These are phyloP conservation scores for Panaeolus papilionaceus DNA, from an alignment of 768 basidiomycete genomes.

Conservation along the genomic window DNA sequence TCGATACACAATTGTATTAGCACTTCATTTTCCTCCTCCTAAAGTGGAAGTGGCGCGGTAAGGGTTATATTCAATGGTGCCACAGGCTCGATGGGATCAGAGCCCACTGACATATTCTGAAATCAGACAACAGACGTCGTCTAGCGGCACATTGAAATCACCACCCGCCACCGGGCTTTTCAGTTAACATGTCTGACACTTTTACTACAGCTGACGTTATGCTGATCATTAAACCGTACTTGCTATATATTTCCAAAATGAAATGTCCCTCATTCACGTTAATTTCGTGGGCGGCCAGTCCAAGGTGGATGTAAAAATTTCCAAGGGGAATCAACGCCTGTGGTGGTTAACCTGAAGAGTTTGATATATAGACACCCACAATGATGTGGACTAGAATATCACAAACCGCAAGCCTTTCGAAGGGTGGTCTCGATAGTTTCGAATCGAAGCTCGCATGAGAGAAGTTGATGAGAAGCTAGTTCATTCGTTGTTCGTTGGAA, in stretches of 20 bases:
- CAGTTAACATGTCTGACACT: background rate
- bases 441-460: background rate
- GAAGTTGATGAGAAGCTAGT: background rate
- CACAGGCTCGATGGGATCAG: conserved; percentile 4
- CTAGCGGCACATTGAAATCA: background rate
- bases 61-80: background rate
- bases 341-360: background rate
- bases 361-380: background rate
- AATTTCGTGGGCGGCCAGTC: background rate
- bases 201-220: background rate
- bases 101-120: background rate
- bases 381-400: background rate
- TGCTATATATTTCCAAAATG: background rate
- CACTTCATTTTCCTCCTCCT: background rate
- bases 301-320: background rate
- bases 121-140: background rate
- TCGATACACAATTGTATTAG: background rate
- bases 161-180: background rate
- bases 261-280: background rate
- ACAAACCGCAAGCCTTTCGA: too few species aligned
- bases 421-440: too few species aligned
- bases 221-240: background rate
- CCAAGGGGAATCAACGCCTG: background rate
- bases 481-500: background rate
- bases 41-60: background rate